Evolutionary conservation across 1,139 yeast genomes (phyloP), one percentile per base, ranked within the genome.

Genomic region (Hansenula anomala): DNA sequence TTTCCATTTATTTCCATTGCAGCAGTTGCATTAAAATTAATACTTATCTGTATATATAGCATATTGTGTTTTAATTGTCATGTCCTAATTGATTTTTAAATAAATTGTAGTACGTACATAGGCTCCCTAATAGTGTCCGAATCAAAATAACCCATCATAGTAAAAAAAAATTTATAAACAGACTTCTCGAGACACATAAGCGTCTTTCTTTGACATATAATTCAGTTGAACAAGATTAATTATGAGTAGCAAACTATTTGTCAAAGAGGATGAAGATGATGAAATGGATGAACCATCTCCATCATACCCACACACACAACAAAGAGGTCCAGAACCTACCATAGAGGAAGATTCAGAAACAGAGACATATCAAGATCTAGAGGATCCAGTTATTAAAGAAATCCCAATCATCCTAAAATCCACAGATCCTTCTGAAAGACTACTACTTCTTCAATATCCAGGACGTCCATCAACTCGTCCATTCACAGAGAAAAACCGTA

Each of bases 371-470:
- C 55, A 48, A 5, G 68, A 62, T 18, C 73, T 68, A 1, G 87
- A 79, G 28, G 97, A 90, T 62, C 95, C 95, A 2, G 73, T 92
- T 10, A 70, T 89, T 2, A 73, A 77, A 36, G 86, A 86, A 36
- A 75, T 86, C 16, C 96, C 97, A 2, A 66, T 92, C 11, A 74
- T 68, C 43, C 46, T 73, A 32, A 61, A 71, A 26, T 37, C 44
- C n/a, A 37, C 10, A 54, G 62, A 32, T 13, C 32, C 42, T 7
- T 37, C 45, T 41, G 52, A 32, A 46, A 53, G 36, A 47, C 48
- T 78, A 26, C 63, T 69, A 37, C 53, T 79, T 20, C 56, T 80
- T 36, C 97, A 90, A 59, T 90, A 80, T 53, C 88, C 92, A 2
- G 87, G 87, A 7, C 73, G 87, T 44, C 73, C 83, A 13, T 68